Conservation (phyloP, 2,329 filamentous ascomycete genomes). For the Penicillium nordicum region DNA sequence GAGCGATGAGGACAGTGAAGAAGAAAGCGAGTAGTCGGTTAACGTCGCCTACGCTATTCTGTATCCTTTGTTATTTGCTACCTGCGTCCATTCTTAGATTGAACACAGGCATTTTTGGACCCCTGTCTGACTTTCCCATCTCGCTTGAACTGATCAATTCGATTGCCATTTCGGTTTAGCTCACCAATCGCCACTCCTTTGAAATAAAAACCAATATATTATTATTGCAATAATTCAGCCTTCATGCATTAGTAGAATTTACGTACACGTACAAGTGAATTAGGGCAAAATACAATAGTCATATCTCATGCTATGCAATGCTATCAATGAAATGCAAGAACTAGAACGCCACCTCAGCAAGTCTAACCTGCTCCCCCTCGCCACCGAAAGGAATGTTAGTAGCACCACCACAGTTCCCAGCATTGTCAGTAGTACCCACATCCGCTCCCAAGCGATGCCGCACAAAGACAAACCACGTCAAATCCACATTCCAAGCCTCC, state of each 20-base stretch:
- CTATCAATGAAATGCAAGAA: not conserved
- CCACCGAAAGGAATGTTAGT: not conserved
- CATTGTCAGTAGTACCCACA: not conserved
- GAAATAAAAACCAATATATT: not conserved
- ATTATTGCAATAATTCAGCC: not conserved
- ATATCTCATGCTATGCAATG: not conserved
- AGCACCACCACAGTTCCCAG: not conserved
- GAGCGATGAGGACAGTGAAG: constrained; percentile 64
- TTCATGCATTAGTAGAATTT: not conserved
- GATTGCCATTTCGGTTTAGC: constrained; percentile 14
- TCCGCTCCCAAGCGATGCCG: constrained; percentile 11
- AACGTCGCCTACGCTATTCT: not conserved
- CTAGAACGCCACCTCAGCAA: constrained; percentile 30
- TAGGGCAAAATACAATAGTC: not conserved
- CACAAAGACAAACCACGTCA: constrained; percentile 43
- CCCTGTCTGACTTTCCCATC: not conserved
- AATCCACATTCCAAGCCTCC: constrained; percentile 42
- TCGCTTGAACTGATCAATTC: not conserved
- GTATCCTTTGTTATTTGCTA: constrained; percentile 1
- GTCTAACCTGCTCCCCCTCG: constrained; percentile 23
- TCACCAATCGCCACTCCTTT: constrained; percentile 23
- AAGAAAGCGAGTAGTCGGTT: constrained; percentile 52
- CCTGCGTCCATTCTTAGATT: not conserved
- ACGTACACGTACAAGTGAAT: not conserved
- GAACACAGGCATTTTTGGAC: not conserved